These are phyloP conservation scores for Isabelozyma rhagii DNA, from an alignment of 805 yeast genomes.

Conservation along the genomic window DNA sequence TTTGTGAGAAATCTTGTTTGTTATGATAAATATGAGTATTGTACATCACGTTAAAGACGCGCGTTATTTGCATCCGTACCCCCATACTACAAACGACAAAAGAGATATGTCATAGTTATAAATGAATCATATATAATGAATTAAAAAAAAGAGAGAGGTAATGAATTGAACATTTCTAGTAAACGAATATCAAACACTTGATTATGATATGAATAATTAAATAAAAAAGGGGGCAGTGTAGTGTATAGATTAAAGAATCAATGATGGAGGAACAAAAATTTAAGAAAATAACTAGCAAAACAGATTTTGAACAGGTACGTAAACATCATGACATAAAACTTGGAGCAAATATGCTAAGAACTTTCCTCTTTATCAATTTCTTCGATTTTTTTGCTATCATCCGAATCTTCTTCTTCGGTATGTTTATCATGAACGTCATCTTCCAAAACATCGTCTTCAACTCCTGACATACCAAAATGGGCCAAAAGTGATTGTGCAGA, in stretches of 20 bases:
- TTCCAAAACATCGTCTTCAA: conserved; percentile 20
- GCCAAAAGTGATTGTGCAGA: conserved; percentile 64
- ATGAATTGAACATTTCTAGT: neutral
- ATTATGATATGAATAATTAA: neutral
- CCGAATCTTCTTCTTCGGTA: conserved; percentile 32
- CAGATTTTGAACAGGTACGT: neutral
- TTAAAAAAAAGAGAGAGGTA: neutral
- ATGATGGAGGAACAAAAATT: neutral
- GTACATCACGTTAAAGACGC: neutral
- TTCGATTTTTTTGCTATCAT: conserved; percentile 25
- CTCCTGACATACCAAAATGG: conserved; percentile 38
- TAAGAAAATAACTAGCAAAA: neutral
- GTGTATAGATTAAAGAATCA: neutral
- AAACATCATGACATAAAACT: neutral
- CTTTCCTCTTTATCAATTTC: conserved; percentile 9
- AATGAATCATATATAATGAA: neutral
- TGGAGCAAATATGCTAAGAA: neutral
- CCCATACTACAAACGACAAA: neutral
- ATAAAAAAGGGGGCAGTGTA: neutral
- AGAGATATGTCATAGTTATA: neutral
- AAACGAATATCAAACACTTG: neutral
- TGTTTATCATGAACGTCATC: conserved; percentile 21
- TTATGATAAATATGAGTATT: neutral
- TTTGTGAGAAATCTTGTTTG: too few relatives aligned
- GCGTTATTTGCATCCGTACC: neutral